Base-by-base conservation (phyloP, 805 yeast genomes). In the Kodamaea sagamina region DNA sequence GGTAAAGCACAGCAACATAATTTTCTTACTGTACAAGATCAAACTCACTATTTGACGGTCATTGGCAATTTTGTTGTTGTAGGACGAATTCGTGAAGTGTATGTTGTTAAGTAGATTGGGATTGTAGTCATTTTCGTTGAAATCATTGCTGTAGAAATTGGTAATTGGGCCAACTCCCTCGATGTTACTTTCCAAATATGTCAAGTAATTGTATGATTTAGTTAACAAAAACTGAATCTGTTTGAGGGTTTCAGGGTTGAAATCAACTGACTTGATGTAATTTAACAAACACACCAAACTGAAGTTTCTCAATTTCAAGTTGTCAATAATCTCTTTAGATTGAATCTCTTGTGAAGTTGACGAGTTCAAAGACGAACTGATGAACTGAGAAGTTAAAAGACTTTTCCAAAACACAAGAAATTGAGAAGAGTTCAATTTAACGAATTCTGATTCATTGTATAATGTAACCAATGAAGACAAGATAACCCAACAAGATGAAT, bases 371-470 rank as follows among this genome's bases (percentile, higher is more conserved):
- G 50, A 43, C 4, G 63, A 44, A 26, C 65, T 56, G 9, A 66
- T 60, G 36, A 57, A 68, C 39, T 71, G 75, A 1, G 75, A 68
- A 2, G 76, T 71, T 43, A 71, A 60, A 13, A 71, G 57, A 47
- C 67, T 61, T 46, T 71, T 71, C 75, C 75, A 71, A 36, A 70
- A 71, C 5, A 71, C 68, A 27, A 71, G 53, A 41, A 69, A 63
- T 47, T 71, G 75, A 1, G 76, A 70, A 0, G 74, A 67, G 47
- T 71, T 71, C 48, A 71, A 59, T 43, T 61, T 62, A 12, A 71
- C 73, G 48, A 67, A 68, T 46, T 71, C 76, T 0, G 72, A 66
- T 24, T 66, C 67, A 32, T 65, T 59, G 43, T 68, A 61, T 31
- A 70, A 64, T 0, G 73, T 67, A 5, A 69, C 68, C 38, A 71